Evolutionary conservation across 495 filamentous ascomycete species (phyloP).

Genomic region (Sporormia fimetaria): DNA sequence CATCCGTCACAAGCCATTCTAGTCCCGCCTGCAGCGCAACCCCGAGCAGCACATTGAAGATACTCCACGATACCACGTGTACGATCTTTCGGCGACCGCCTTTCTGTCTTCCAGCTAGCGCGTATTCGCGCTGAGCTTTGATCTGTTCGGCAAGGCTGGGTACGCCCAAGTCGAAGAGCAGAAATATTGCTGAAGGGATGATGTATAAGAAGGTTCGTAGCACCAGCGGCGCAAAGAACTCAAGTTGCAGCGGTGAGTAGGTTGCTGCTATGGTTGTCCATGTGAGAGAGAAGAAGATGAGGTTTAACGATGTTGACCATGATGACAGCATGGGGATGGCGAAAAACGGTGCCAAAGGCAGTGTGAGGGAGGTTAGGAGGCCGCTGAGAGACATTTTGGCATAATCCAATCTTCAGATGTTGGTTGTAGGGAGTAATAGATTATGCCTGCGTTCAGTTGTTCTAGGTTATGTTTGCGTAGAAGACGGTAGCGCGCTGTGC

Average conservation of each 20-base stretch:
- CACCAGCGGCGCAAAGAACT: constrained; percentile 55
- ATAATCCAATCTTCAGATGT: not conserved
- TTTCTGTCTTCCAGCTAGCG: constrained; percentile 40
- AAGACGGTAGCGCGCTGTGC: no score
- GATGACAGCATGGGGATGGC: constrained; percentile 42
- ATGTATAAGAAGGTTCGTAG: constrained; percentile 64
- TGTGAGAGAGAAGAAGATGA: constrained; percentile 82
- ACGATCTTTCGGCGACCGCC: constrained; percentile 23
- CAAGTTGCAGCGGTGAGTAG: constrained; percentile 63
- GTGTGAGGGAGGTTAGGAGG: constrained; percentile 41
- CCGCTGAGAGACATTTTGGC: constrained; percentile 6
- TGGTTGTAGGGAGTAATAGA: not conserved
- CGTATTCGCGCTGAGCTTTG: constrained; percentile 56
- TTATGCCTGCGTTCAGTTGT: not conserved
- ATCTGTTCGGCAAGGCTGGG: constrained; percentile 54
- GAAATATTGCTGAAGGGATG: constrained; percentile 59
- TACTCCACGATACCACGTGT: constrained; percentile 40
- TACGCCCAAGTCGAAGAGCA: constrained; percentile 57
- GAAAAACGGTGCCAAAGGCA: constrained; percentile 58
- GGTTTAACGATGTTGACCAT: constrained; percentile 68
- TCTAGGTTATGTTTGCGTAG: not conserved
- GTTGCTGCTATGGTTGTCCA: constrained; percentile 77
- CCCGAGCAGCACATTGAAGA: constrained; percentile 56
- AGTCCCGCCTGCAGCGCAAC: constrained; percentile 29
- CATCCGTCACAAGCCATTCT: constrained; percentile 43